Base-by-base conservation (phyloP, 2,329 filamentous ascomycete species). In the Aureobasidium sp. region DNA sequence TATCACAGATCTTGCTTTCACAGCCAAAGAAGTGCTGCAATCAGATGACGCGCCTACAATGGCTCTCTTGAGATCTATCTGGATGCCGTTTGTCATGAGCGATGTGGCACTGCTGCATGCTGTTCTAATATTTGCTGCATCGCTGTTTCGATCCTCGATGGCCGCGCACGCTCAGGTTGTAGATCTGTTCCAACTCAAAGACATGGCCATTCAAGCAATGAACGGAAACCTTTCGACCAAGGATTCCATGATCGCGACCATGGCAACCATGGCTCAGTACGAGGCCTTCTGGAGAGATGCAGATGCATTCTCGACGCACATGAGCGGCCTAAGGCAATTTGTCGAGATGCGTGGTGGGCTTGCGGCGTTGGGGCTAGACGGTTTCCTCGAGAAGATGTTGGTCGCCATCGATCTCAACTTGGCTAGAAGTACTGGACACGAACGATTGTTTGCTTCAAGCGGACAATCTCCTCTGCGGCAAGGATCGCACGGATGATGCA, bases 241-340 rank as follows among this genome's bases (percentile, higher is more conserved):
- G 62, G 77, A 80, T 64, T 73, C 73, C 15, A 62, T 79, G 33
- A 73, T 81, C 54, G 76, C 74, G 9, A 78, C 79, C 2, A 77
- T 79, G 4, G 77, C 76, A 35, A 78, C 79, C 63, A 78, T 81
- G 77, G 79, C 78, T 10, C 76, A 74, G 62, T 81, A 78, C 65
- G 79, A 81, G 65, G 77, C 78, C n/a, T 75, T 80, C 62, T 79
- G 76, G 63, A 78, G 78, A 23, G 71, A 73, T 21, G 64, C 71
- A 21, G 66, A 70, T 3, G 71, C 73, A 15, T 81, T 77, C 61
- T 68, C 72, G 54, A 73, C 75, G 3, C 79, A 81, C 69, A 81
- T 81, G 78, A 68, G 69, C 1, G 78, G 74, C 4, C 68, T 81
- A 27, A 63, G 66, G 38, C 69, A 71, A 19, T 76, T 79, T 68